Evolutionary conservation across 306 rosid genomes (phyloP), one percentile per base, ranked within the genome.

Genomic region (Herpetospermum pedunculosum): DNA sequence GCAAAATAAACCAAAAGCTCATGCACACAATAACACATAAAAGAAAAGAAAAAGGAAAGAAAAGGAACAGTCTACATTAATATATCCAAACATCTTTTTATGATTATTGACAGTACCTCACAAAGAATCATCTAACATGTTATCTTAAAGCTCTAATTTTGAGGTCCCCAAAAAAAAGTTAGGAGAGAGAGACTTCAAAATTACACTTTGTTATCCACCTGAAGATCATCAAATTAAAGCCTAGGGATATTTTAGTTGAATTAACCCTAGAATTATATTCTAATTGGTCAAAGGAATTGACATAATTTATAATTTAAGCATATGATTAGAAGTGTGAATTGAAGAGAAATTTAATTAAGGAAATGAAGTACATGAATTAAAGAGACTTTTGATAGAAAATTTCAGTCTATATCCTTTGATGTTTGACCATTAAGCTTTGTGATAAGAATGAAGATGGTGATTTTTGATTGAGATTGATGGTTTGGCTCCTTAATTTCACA

Each of bases 1-100:
- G n/a, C 18, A 65, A 65, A 65, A 65, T 65, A 65, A 38, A 65
- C 72, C 72, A 65, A 50, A 50, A 65, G 34, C 34, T 65, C 72
- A 65, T 63, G 46, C 46, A 32, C 38, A 30, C n/a, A 30, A 53
- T n/a, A 53, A 14, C 29, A 53, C 30, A 53, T 9, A 60, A 32
- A 60, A 60, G 38, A 28, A 29, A 29, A 15, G 8, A 28, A 53
- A 59, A 4, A 12, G 2, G 15, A 58, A 58, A 29, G 12, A 8
- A 37, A 37, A 38, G 71, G 10, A 54, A 29, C 41, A 65, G 70
- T 63, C 47, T 18, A 63, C 46, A 65, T 12, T 65, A 65, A 38
- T 64, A 21, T 63, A 60, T 32, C 41, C 48, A 65, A 65, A 65
- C 3, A 63, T 28, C 70, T 63, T 35, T 63, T 15, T 63, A 63